Percentiles rank a stretch among this genome's conserved stretches.
phyloP scores from a whole-genome alignment of 805 yeast genomes.

The Huiozyma naganishii region DNA sequence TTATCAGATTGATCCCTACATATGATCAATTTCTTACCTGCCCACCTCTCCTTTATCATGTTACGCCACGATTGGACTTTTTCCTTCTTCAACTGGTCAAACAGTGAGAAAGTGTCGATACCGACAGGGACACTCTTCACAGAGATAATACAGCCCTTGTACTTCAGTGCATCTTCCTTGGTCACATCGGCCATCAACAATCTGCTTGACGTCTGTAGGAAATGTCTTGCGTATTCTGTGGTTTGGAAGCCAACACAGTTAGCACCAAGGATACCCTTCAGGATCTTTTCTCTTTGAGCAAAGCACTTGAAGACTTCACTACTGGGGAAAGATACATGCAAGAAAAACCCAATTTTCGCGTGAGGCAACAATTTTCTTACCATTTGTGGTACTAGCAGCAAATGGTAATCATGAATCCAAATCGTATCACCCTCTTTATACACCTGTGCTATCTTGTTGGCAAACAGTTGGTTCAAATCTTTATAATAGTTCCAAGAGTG shows the following conservation, averaged over 20 bases:
- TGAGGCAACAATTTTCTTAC: conserved; percentile 62
- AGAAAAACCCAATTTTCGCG: conserved; percentile 83
- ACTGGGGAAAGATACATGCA: conserved; percentile 92
- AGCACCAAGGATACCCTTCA: conserved; percentile 82
- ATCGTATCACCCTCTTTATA: conserved; percentile 69
- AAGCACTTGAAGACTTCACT: conserved; percentile 90
- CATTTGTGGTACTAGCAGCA: conserved; percentile 78
- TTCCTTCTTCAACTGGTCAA: conserved; percentile 34
- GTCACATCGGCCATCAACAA: conserved; percentile 75
- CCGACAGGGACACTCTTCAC: conserved; percentile 66
- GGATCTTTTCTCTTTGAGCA: conserved; percentile 69
- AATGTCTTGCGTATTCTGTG: conserved; percentile 87
- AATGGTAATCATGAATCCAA: conserved; percentile 93
- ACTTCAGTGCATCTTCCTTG: conserved; percentile 38
- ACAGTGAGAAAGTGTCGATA: conserved; percentile 55
- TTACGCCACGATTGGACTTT: conserved; percentile 55
- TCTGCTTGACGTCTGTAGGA: conserved; percentile 80
- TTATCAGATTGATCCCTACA: conserved; percentile 83
- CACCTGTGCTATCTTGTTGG: conserved; percentile 56
- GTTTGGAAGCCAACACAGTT: conserved; percentile 84
- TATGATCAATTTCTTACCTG: conserved; percentile 55
- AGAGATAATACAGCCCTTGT: conserved; percentile 45
- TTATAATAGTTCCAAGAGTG: conserved; percentile 87
- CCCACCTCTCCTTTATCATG: conserved; percentile 73
- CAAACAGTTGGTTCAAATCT: conserved; percentile 63